phyloP scores from a whole-genome alignment of 1,284 basidiomycete species.

The Sporisorium iseilematis-ciliati region DNA sequence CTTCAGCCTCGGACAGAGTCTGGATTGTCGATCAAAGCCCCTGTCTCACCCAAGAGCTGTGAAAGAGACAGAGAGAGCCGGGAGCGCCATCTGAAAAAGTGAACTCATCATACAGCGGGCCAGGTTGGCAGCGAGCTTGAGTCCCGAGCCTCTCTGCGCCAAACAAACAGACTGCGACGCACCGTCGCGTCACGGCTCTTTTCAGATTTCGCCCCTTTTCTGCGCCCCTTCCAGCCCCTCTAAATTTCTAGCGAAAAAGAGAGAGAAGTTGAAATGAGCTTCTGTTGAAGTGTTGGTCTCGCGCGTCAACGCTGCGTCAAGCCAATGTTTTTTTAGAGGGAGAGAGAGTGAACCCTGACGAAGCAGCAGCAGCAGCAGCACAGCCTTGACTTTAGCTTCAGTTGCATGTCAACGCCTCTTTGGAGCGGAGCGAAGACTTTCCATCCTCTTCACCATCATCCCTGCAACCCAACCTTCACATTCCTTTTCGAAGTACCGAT shows the following conservation, averaged over 20 bases:
- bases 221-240: neutral
- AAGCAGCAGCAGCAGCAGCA: conserved; percentile 4
- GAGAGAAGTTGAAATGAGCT: conserved; percentile 13
- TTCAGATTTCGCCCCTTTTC: neutral
- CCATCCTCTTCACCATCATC: conserved; percentile 7
- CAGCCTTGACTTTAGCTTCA: conserved; percentile 1
- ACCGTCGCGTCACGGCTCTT: conserved; percentile 7
- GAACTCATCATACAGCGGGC: no score
- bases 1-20: no score
- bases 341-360: conserved; percentile 10
- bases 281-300: conserved; percentile 13
- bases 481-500: neutral
- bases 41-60: conserved; percentile 4
- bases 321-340: neutral
- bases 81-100: no score
- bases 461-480: neutral
- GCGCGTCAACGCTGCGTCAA: conserved; percentile 3
- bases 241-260: neutral
- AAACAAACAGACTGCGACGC: neutral
- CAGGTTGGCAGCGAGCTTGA: neutral
- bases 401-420: neutral
- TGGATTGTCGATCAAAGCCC: neutral
- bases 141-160: neutral
- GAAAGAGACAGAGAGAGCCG: neutral
- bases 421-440: neutral